Conservation (phyloP, 495 filamentous ascomycete species). For the Tricharina praecox region DNA sequence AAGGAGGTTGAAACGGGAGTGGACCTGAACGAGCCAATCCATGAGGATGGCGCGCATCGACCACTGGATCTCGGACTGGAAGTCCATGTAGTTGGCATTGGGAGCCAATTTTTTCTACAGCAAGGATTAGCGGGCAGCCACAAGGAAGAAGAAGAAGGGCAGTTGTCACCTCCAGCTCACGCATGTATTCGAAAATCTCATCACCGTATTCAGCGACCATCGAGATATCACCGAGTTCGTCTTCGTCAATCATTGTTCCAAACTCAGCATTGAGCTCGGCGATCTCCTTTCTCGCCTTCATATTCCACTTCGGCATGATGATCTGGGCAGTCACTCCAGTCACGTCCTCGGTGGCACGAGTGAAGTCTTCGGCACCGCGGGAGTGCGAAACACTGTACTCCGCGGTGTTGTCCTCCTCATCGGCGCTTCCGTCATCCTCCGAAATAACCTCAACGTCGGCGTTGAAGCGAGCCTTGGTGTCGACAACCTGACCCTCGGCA, state of each 20-base stretch:
- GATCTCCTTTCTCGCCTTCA: constrained; percentile 21
- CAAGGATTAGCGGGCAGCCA: constrained; percentile 2
- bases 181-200: constrained; percentile 89
- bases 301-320: constrained; percentile 21
- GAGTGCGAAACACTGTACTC: too few relatives aligned
- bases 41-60: constrained; percentile 95
- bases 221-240: constrained; percentile 83
- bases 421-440: constrained; percentile 20
- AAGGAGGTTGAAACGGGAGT: constrained; percentile 72
- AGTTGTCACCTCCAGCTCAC: constrained; percentile 60
- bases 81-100: constrained; percentile 86
- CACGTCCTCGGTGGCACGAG: constrained; percentile 19
- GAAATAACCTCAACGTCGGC: constrained; percentile 16
- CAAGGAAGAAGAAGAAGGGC: constrained; percentile 6
- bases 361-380: constrained; percentile 17
- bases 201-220: constrained; percentile 96
- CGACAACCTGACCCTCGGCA: constrained; percentile 11
- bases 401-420: too few relatives aligned
- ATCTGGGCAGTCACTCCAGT: constrained; percentile 23
- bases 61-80: constrained; percentile 95
- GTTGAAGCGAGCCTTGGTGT: constrained; percentile 4
- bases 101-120: constrained; percentile 60
- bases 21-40: constrained; percentile 96
- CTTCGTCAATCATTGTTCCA: constrained; percentile 36
- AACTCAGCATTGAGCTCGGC: constrained; percentile 16